These are phyloP conservation scores for Lasiodiplodia citricola DNA, from an alignment of 2,329 filamentous ascomycete genomes.

Conservation along the genomic window DNA sequence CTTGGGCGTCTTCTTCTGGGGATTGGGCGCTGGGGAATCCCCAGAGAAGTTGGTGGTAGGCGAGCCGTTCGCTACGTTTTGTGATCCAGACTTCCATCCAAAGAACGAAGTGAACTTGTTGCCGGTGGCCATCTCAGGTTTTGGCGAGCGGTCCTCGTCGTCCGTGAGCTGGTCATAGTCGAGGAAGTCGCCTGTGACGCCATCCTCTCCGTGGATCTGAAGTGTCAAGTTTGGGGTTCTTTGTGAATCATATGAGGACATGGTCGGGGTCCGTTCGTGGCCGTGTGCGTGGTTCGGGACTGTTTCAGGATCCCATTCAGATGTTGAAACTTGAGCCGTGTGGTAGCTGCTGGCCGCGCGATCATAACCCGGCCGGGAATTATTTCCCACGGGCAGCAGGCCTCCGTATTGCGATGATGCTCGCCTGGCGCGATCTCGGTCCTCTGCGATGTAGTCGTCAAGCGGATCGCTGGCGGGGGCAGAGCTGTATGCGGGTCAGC, in stretches of 20 bases:
- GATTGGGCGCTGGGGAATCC: conserved; percentile 60
- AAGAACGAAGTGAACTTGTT: conserved; percentile 70
- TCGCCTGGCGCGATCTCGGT: conserved; percentile 29
- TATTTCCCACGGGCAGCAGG: conserved; percentile 27
- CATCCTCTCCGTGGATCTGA: conserved; percentile 37
- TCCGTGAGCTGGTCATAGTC: conserved; percentile 40
- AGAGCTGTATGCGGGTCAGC: conserved; percentile 25
- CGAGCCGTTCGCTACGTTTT: conserved; percentile 58
- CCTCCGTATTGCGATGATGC: conserved; percentile 25
- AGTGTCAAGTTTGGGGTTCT: conserved; percentile 40
- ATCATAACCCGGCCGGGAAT: conserved; percentile 41
- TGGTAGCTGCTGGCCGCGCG: conserved; percentile 42
- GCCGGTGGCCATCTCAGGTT: conserved; percentile 39
- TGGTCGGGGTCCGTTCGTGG: conserved; percentile 43
- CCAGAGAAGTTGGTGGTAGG: conserved; percentile 67
- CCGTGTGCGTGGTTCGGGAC: conserved; percentile 31
- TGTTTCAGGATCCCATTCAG: conserved; percentile 34
- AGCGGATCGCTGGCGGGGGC: conserved; percentile 35
- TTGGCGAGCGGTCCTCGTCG: conserved; percentile 30
- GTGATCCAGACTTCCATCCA: conserved; percentile 65
- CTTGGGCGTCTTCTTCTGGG: conserved; percentile 47
- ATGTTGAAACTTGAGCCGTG: conserved; percentile 35
- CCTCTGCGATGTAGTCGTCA: conserved; percentile 30
- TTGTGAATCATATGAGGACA: conserved; percentile 41
- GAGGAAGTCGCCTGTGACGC: conserved; percentile 43